These are phyloP conservation scores for Barnettozyma wickerhamii DNA, from an alignment of 805 yeast species.

Conservation along the genomic window DNA sequence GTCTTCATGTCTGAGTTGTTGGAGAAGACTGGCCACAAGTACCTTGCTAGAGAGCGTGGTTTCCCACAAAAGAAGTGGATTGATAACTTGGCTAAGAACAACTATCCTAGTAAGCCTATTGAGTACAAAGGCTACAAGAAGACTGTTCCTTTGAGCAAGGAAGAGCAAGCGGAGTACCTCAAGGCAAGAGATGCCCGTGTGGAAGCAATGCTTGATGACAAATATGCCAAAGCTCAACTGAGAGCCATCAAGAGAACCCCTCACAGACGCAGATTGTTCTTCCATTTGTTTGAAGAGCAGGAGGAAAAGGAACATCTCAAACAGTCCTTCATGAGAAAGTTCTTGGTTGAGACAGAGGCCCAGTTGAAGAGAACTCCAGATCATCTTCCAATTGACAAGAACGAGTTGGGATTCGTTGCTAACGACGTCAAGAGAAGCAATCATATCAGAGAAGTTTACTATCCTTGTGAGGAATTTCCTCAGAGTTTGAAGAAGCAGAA, in stretches of 20 bases:
- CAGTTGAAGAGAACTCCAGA: neutral
- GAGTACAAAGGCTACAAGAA: neutral
- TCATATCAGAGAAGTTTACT: neutral
- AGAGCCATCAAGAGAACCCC: neutral
- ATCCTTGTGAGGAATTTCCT: conserved; percentile 1
- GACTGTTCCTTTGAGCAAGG: neutral
- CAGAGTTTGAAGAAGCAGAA: neutral
- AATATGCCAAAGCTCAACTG: neutral
- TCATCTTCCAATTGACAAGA: neutral
- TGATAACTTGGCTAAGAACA: neutral
- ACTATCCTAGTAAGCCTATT: neutral
- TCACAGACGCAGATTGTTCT: neutral
- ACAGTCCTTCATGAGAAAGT: neutral
- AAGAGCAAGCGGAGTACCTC: neutral
- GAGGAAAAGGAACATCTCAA: neutral
- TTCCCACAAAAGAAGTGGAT: neutral
- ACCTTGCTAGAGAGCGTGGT: neutral
- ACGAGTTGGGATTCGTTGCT: neutral
- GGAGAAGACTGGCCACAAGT: neutral
- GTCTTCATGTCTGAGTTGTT: neutral
- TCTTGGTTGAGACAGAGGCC: neutral
- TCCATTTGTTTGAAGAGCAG: neutral
- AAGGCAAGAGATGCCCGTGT: neutral
- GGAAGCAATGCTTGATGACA: neutral
- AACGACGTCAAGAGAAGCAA: conserved; percentile 2